A percentile compares a stretch with the other conserved stretches of the same genome.
These are phyloP conservation scores for Amanita fuliginea DNA, from an alignment of 768 basidiomycete genomes.

Conservation along the genomic window DNA sequence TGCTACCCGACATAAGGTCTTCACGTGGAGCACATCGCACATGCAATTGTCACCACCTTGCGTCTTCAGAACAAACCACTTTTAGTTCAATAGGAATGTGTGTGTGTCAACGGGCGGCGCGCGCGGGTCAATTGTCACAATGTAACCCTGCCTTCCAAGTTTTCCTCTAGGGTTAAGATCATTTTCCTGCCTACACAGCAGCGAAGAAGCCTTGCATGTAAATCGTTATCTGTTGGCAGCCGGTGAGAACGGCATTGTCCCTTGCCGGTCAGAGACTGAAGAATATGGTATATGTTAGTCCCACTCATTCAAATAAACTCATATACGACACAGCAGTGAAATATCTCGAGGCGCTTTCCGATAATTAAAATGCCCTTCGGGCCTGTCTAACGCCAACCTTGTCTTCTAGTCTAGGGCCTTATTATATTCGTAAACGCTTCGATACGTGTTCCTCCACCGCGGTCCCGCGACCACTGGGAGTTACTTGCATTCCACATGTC, in stretches of 20 bases:
- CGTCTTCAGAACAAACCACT: too few species aligned
- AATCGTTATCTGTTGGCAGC: conserved; percentile 2
- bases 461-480: background rate
- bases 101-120: background rate
- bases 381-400: conserved; percentile 1
- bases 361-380: background rate
- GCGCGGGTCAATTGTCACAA: background rate
- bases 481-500: background rate
- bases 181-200: background rate
- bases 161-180: too few species aligned
- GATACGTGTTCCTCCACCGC: background rate
- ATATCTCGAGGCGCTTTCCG: background rate
- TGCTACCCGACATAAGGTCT: too few species aligned
- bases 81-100: too few species aligned
- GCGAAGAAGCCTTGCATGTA: background rate
- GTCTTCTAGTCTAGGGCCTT: background rate
- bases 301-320: conserved; percentile 3
- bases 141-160: too few species aligned
- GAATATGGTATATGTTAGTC: conserved; percentile 1
- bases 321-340: background rate
- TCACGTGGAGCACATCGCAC: too few species aligned
- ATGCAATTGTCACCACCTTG: too few species aligned
- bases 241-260: conserved; percentile 1
- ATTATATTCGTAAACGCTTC: background rate
- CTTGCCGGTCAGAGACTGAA: conserved; percentile 3